A percentile compares a stretch with the other conserved stretches of the same genome.
Conservation (phyloP, 306 rosid species). For the Urtica urens region DNA sequence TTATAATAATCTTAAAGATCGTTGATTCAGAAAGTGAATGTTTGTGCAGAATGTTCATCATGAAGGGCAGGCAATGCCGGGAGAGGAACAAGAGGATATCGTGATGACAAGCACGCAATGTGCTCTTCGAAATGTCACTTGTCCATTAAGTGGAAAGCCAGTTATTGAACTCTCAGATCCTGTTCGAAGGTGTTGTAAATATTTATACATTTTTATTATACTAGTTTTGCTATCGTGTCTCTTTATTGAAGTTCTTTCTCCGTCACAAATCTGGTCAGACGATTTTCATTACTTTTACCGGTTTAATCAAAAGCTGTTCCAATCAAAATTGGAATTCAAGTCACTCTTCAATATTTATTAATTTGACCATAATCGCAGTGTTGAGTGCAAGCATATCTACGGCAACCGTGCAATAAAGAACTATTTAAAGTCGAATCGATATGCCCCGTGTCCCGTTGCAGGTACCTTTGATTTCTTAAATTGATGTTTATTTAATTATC, state of each 20-base stretch:
- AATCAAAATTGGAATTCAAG: too few relatives aligned
- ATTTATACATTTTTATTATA: too few relatives aligned
- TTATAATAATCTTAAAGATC: too few relatives aligned
- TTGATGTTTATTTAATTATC: background rate
- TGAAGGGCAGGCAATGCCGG: slow-evolving; percentile 79
- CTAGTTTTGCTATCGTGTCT: background rate
- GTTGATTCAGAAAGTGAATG: slow-evolving; percentile 10
- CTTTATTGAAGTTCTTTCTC: too few relatives aligned
- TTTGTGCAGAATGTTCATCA: slow-evolving; percentile 82
- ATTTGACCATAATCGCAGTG: slow-evolving; percentile 32
- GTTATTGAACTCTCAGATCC: slow-evolving; percentile 59
- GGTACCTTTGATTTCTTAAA: slow-evolving; percentile 29
- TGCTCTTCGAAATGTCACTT: slow-evolving; percentile 46
- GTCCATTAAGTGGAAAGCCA: slow-evolving; percentile 84
- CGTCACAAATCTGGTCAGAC: too few relatives aligned
- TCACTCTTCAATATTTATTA: background rate
- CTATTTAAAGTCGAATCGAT: slow-evolving; percentile 22
- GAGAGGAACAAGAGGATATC: slow-evolving; percentile 87
- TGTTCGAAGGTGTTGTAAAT: slow-evolving; percentile 60
- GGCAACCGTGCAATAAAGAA: slow-evolving; percentile 41
- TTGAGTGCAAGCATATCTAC: slow-evolving; percentile 70
- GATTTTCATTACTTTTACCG: too few relatives aligned
- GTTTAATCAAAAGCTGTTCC: too few relatives aligned
- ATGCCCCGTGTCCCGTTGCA: slow-evolving; percentile 51
- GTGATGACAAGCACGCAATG: slow-evolving; percentile 78